Evolutionary conservation across 179 eudicot genomes (phyloP).

Genomic region (Corrigiola litoralis): DNA sequence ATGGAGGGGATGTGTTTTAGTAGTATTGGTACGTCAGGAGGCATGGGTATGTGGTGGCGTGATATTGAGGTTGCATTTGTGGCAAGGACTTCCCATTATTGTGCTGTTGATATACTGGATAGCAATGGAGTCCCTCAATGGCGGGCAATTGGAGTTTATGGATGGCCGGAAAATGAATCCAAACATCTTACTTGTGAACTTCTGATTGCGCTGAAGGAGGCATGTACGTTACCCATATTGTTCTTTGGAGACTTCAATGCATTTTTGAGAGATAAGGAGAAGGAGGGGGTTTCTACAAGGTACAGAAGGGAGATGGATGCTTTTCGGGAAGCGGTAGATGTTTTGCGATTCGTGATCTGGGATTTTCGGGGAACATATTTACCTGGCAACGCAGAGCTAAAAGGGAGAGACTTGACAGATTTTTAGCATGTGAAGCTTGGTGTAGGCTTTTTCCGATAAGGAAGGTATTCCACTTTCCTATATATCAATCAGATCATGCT

Average conservation of each 20-base stretch:
- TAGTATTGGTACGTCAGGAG: too few relatives aligned
- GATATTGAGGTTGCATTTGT: too few relatives aligned
- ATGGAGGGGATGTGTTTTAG: too few relatives aligned
- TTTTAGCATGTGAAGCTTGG: neutral
- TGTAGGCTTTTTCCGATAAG: neutral
- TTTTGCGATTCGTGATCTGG: neutral
- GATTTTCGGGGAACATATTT: neutral
- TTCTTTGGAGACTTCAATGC: neutral
- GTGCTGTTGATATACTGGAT: neutral
- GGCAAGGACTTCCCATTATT: too few relatives aligned
- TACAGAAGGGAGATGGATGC: neutral
- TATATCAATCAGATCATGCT: neutral
- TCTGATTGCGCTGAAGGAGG: neutral
- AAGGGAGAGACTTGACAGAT: neutral
- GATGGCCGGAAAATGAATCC: neutral
- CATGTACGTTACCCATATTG: neutral
- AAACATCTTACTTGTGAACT: neutral
- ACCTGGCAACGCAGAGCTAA: neutral
- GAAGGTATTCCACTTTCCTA: neutral
- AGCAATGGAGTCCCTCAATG: fast-evolving
- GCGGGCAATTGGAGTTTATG: neutral
- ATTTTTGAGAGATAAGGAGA: neutral
- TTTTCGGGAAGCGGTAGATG: neutral
- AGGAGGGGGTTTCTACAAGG: neutral
- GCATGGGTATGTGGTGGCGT: too few relatives aligned